Evolutionary conservation across 495 filamentous ascomycete species (phyloP), one percentile per base, ranked within the genome.

Genomic region (Baudoinia panamericana): DNA sequence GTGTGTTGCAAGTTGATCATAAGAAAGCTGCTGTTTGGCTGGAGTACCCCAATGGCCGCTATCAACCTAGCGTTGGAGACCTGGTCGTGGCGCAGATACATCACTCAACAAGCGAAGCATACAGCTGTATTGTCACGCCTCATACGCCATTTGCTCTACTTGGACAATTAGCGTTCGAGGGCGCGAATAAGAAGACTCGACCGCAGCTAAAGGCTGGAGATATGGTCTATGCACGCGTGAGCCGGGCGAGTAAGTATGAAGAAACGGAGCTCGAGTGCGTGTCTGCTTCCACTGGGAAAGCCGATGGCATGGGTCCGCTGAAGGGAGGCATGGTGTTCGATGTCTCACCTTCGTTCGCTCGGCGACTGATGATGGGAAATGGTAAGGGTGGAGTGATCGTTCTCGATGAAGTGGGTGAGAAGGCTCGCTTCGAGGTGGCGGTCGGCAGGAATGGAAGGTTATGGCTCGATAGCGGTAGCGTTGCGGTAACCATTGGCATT

Each of bases 371-470:
- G 49, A 72, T 83, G 56, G 73, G 66, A 41, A 70, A 73, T n/a
- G 63, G 67, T 21, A 71, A 76, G 41, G 75, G 70, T 27, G 69
- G 82, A 3, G 67, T 88, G 20, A 72, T 67, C 4, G 58, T 96
- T 15, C 57, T 96, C 35, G 84, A 93, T 43, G 82, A 85, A 52
- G 61, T 96, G n/a, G 87, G 78, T 12, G 75, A 71, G 51, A 81
- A 76, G 34, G 64, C 88, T 30, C 70, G 72, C 36, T 97, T 95
- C 61, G 90, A 97, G 66, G 77, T 90, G 43, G 90, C 90, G 3
- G 84, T 94, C 19, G 92, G 92, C 17, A 76, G 87, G 56, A 97
- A 97, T 59, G 90, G 90, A 16, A 80, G 73, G 63, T 71, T 95
- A 25, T 95, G 90, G 90, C 78, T 96, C 13, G 73, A 84, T 49